Evolutionary conservation across 768 basidiomycete genomes (phyloP).

Genomic region (Tephrocybe sp.): DNA sequence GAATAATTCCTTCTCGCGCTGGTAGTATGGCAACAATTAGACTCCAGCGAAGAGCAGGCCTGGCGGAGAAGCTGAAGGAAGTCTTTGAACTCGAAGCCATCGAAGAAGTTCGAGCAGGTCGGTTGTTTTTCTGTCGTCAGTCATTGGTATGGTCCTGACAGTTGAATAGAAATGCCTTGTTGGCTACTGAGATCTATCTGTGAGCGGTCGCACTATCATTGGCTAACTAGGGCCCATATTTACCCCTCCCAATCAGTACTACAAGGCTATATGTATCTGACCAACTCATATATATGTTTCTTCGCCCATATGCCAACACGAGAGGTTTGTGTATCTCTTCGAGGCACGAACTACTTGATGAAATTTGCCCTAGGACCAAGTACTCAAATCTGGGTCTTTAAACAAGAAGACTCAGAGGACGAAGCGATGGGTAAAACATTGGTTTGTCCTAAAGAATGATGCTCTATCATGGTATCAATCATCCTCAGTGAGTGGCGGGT

Average conservation of each 20-base stretch:
- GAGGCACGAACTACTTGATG: not conserved
- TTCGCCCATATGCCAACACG: conserved; percentile 91
- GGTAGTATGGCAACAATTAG: conserved; percentile 77
- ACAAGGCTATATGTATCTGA: conserved; percentile 97
- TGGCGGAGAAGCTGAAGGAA: conserved; percentile 88
- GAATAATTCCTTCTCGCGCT: conserved; percentile 36
- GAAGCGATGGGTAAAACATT: conserved; percentile 91
- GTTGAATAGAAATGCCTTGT: conserved; percentile 78
- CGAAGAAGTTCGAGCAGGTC: conserved; percentile 83
- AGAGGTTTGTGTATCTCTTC: conserved; percentile 55
- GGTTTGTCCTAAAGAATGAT: conserved; percentile 96
- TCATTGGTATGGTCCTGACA: conserved; percentile 4
- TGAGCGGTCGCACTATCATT: conserved; percentile 43
- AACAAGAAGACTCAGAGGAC: conserved; percentile 87
- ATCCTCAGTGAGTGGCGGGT: conserved; percentile 63
- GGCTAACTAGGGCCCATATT: not conserved
- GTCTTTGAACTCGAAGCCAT: conserved; percentile 83
- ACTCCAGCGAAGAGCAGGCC: conserved; percentile 60
- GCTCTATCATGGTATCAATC: conserved; percentile 97
- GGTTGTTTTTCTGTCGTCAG: conserved; percentile 21
- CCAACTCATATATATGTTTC: conserved; percentile 92
- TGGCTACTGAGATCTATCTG: conserved; percentile 89
- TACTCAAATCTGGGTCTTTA: conserved; percentile 89
- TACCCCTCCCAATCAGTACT: conserved; percentile 54
- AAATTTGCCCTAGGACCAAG: conserved; percentile 67